Base-by-base conservation (phyloP, 2,329 filamentous ascomycete species). In the Verticillium tricorpus region DNA sequence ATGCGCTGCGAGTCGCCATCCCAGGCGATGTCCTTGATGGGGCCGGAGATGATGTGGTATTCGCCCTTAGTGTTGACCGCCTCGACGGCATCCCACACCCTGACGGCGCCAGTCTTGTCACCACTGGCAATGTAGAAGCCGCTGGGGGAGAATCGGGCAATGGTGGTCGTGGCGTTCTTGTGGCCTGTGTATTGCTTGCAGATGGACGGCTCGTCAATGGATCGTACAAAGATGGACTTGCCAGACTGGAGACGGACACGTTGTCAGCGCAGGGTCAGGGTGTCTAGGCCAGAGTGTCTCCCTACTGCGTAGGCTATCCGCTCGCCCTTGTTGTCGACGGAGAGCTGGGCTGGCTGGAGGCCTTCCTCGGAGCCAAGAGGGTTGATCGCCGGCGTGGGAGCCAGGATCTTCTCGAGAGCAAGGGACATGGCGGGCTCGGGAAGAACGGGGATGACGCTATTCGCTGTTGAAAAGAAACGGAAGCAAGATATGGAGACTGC, bases 21-120 rank as follows among this genome's bases (percentile, higher is more conserved):
- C 93, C 95, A 99, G 1, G 93, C 94, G 67, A 99, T 87, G 74
- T 99, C 95, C 73, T 97, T 96, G 78, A 99, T 94, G 60, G 92
- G 89, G 14, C 95, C 95, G 37, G 91, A 93, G 71, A 98, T 93
- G 77, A 98, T 97, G 72, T 88, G 85, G 77, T 97, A 98, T 76
- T 98, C 94, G 67, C 93, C 81, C 92, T 96, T 96, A 56, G 92
- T 97, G 70, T 89, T 91, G 60, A 83, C 82, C 56, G 93, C 93
- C 68, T 92, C 91, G 61, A 94, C 89, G 14, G 91, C 88, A 74
- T 98, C 94, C 95, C 95, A 99, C 5, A 99, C 91, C 66, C 91
- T 87, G 52, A 99, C 92, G 55, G 86, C 84, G 58, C 95, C 95
- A 1, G 89, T 87, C 14, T 87, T 86, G 78, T 99, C 95, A 69